Evolutionary conservation across 1,139 yeast species (phyloP).

Genomic region (Ogataea hybrid): DNA sequence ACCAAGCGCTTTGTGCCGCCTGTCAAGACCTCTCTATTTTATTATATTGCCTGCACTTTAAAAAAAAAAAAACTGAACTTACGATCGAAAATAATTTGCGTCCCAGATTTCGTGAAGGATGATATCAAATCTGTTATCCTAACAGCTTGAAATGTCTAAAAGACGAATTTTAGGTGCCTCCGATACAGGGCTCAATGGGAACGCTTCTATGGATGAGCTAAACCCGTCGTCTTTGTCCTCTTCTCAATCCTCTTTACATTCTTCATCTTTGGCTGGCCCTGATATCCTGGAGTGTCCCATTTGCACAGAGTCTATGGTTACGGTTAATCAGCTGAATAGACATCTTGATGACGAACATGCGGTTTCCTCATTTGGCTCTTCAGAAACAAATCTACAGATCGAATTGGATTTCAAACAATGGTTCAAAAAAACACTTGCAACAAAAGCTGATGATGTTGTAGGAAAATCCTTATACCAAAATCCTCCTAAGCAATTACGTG

Average conservation of each 20-base stretch:
- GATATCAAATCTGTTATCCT: not conserved
- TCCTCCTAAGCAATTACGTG: no score
- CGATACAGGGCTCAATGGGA: no score
- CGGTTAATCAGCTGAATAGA: constrained; percentile 56
- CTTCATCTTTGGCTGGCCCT: constrained; percentile 10
- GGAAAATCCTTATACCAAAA: no score
- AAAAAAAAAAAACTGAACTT: no score
- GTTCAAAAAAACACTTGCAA: no score
- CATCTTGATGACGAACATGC: constrained; percentile 73
- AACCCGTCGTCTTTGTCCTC: not conserved
- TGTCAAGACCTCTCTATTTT: no score
- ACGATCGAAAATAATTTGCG: not conserved
- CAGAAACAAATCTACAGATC: constrained; percentile 18
- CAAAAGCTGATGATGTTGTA: no score
- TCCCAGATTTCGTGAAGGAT: not conserved
- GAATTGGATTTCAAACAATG: no score
- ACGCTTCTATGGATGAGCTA: no score
- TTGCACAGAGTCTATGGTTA: constrained; percentile 60
- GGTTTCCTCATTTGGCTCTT: constrained; percentile 22
- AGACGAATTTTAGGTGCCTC: constrained; percentile 23
- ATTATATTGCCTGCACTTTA: not conserved
- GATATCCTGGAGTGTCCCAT: constrained; percentile 56
- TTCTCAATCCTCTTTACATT: constrained; percentile 5
- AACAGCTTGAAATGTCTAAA: constrained; percentile 20
- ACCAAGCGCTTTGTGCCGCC: no score